Evolutionary conservation across 2,329 filamentous ascomycete species (phyloP).

Genomic region (Phoma sp.): DNA sequence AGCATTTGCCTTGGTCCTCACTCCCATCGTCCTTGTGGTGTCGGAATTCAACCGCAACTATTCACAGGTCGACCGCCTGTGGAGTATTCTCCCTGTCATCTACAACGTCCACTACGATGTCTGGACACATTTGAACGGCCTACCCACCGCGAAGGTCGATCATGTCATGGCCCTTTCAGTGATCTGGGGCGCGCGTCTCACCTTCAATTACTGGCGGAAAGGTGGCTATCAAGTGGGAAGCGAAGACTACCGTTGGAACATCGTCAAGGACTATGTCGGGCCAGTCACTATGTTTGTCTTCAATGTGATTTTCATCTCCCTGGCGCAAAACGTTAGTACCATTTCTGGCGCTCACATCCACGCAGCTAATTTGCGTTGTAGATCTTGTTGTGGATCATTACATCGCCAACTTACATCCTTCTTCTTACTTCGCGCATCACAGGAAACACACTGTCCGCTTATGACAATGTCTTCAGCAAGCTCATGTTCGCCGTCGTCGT

Average conservation of each 20-base stretch:
- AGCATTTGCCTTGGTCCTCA: conserved; percentile 73
- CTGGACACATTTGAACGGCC: conserved; percentile 79
- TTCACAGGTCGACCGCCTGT: conserved; percentile 93
- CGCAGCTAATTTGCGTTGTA: conserved; percentile 40
- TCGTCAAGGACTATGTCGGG: conserved; percentile 71
- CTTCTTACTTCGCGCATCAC: conserved; percentile 73
- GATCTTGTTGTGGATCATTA: conserved; percentile 78
- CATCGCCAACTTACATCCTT: conserved; percentile 82
- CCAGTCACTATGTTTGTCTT: conserved; percentile 77
- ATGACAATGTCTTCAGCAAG: conserved; percentile 65
- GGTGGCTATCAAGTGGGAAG: conserved; percentile 88
- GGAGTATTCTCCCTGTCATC: conserved; percentile 86
- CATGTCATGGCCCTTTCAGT: conserved; percentile 72
- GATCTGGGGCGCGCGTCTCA: conserved; percentile 88
- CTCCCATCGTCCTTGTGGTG: conserved; percentile 71
- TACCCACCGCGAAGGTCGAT: conserved; percentile 74
- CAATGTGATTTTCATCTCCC: conserved; percentile 88
- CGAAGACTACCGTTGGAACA: conserved; percentile 93
- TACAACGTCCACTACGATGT: conserved; percentile 83
- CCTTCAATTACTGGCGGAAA: conserved; percentile 96
- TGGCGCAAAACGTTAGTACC: conserved; percentile 66
- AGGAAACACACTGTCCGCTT: conserved; percentile 52
- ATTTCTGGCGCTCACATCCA: background rate
- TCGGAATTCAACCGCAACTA: conserved; percentile 92
- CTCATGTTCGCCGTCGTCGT: conserved; percentile 63